Evolutionary conservation across 352 stramenopile species (phyloP).

Genomic region (Pythium chondricola): DNA sequence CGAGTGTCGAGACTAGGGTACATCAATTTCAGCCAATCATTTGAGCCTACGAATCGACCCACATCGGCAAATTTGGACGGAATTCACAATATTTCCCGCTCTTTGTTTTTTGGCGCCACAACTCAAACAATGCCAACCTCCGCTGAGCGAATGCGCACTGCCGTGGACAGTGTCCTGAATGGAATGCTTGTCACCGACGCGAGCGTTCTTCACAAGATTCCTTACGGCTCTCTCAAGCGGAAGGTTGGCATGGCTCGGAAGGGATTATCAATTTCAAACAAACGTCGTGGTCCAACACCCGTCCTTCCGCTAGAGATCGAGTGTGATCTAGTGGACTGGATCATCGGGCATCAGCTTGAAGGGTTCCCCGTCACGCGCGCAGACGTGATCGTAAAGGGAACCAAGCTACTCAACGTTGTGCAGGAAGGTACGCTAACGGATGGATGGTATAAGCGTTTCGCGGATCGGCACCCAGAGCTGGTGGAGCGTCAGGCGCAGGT

Average conservation of each 20-base stretch:
- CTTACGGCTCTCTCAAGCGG: neutral
- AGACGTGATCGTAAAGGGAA: conserved; percentile 1
- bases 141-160: neutral
- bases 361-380: conserved; percentile 1
- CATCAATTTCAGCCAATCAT: too few species aligned
- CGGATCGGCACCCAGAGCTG: conserved; percentile 7
- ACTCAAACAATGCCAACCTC: neutral
- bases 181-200: neutral
- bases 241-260: neutral
- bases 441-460: conserved; percentile 22
- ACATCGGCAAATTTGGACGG: too few species aligned
- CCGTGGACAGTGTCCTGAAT: neutral
- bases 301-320: conserved; percentile 2
- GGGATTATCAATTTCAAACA: neutral
- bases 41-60: too few species aligned
- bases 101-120: conserved; percentile 1
- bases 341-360: conserved; percentile 4
- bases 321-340: conserved; percentile 2
- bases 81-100: conserved; percentile 5
- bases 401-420: conserved; percentile 1
- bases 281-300: neutral
- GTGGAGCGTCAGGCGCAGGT: conserved; percentile 8
- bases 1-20: too few species aligned
- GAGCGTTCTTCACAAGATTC: conserved; percentile 3
- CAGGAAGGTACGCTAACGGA: conserved; percentile 1